Evolutionary conservation across 2,329 filamentous ascomycete species (phyloP), one percentile per base, ranked within the genome.

Genomic region (Paecilomyces variotii): DNA sequence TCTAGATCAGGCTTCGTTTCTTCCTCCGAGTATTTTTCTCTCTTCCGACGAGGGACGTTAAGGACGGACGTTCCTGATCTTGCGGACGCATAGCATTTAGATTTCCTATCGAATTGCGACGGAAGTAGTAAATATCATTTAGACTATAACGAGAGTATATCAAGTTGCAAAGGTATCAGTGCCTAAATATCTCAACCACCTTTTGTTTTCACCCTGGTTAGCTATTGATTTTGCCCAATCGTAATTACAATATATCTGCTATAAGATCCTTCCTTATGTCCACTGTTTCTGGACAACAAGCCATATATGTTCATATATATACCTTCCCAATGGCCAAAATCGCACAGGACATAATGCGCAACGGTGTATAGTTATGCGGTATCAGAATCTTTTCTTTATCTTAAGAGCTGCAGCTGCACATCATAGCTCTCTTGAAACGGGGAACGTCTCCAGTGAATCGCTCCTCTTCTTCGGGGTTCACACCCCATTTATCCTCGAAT

Each of bases 361-460:
- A 39, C 12, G 6, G 14, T 45, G 39, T n/a, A 45, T 45, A n/a
- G 5, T 7, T 45, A 39, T n/a, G 19, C 19, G 14, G 39, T 45
- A 10, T 45, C n/a, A 45, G 7, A 45, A 6, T 19, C 5, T 32
- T 32, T 32, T 19, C 19, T 19, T 7, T 7, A 32, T 32, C 24
- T 67, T 59, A 96, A 26, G 93, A 97, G 72, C 91, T 96, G 76
- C 94, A 99, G 71, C 90, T 96, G 73, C 94, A 97, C 78, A 97
- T 93, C 84, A 96, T 86, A 34, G 89, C 89, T 64, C 90, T 84
- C 74, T 87, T 85, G 53, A 81, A 81, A 70, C 83, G 85, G 0
- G 93, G 93, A 57, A 96, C 90, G 75, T 97, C 91, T 1, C 89
- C 88, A 65, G 87, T 90, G 79, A 90, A 96, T 62, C 92, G 81